These are phyloP conservation scores for Phytophthora crassamura DNA, from an alignment of 352 stramenopile genomes.

Conservation along the genomic window DNA sequence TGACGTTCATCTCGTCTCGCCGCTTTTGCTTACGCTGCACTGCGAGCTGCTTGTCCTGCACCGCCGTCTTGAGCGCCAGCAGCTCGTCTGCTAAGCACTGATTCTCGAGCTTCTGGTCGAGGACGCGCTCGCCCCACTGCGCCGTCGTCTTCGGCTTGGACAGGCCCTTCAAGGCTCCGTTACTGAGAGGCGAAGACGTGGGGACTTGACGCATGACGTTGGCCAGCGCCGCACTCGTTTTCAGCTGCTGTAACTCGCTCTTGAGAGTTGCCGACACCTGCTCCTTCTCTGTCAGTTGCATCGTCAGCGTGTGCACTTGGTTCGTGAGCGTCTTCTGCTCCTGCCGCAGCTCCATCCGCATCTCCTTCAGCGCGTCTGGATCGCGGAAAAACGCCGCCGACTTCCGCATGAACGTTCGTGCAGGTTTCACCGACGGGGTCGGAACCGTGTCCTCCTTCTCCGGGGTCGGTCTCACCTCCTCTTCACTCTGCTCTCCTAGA, in stretches of 20 bases:
- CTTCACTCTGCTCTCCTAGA: neutral
- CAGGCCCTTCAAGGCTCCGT: neutral
- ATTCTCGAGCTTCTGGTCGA: constrained; percentile 57
- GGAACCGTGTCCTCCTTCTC: neutral
- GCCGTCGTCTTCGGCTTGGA: constrained; percentile 30
- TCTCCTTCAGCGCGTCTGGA: constrained; percentile 54
- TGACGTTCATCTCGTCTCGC: constrained; percentile 42
- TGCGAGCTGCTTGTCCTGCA: constrained; percentile 31
- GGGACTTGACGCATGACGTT: constrained; percentile 32
- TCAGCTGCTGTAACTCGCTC: constrained; percentile 58
- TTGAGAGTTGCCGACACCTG: constrained; percentile 41
- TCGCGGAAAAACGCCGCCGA: constrained; percentile 59
- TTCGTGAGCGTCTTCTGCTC: constrained; percentile 49
- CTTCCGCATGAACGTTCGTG: constrained; percentile 28
- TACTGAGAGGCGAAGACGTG: constrained; percentile 1
- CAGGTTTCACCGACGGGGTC: constrained; percentile 4
- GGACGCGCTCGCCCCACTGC: constrained; percentile 54
- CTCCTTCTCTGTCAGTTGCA: constrained; percentile 48
- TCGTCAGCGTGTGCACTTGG: constrained; percentile 39
- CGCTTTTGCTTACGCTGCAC: constrained; percentile 32
- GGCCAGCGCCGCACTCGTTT: constrained; percentile 58
- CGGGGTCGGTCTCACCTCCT: neutral
- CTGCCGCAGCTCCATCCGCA: constrained; percentile 38
- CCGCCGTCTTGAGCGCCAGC: constrained; percentile 36
- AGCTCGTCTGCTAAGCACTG: constrained; percentile 43